Percentiles rank a stretch among this genome's conserved stretches.
Evolutionary conservation across 1,139 yeast species (phyloP).

Genomic region (Candida sanyaensis): DNA sequence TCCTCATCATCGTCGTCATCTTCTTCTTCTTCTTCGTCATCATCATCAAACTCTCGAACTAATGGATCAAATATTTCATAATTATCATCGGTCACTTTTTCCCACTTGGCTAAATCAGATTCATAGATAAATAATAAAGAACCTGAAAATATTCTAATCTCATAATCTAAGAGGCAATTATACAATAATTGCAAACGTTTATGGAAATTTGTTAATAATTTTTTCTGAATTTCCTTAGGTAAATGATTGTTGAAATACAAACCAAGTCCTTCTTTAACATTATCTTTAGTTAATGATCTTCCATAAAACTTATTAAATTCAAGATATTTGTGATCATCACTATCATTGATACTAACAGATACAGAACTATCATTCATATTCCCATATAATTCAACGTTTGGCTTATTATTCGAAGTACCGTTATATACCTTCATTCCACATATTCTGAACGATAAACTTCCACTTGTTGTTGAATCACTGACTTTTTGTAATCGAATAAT

Average conservation of each 20-base stretch:
- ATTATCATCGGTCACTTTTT: slow-evolving; percentile 21
- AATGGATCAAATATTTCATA: slow-evolving; percentile 40
- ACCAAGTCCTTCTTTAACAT: slow-evolving; percentile 49
- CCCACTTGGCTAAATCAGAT: slow-evolving; percentile 57
- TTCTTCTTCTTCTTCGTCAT: slow-evolving; percentile 33
- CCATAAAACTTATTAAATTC: slow-evolving; percentile 73
- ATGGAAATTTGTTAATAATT: slow-evolving; percentile 41
- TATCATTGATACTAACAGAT: slow-evolving; percentile 14
- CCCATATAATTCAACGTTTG: slow-evolving; percentile 15
- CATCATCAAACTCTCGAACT: slow-evolving; percentile 27
- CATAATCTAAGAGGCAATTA: slow-evolving; percentile 61
- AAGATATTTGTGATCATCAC: slow-evolving; percentile 38
- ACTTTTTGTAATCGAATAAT: slow-evolving; percentile 61
- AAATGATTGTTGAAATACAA: slow-evolving; percentile 31
- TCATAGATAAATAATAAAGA: slow-evolving; percentile 78
- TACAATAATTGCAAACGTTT: slow-evolving; percentile 64
- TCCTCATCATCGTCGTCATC: slow-evolving; percentile 18
- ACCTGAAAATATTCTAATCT: slow-evolving; percentile 70
- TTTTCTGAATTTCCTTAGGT: slow-evolving; percentile 18
- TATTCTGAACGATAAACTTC: slow-evolving; percentile 69
- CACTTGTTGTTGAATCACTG: slow-evolving; percentile 74
- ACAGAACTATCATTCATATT: slow-evolving; percentile 19
- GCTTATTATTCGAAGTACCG: slow-evolving; percentile 7
- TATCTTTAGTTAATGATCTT: slow-evolving; percentile 48
- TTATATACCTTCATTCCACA: slow-evolving; percentile 81